Evolutionary conservation across 345 rosid genomes (phyloP).

Genomic region (Microthlaspi erraticum): DNA sequence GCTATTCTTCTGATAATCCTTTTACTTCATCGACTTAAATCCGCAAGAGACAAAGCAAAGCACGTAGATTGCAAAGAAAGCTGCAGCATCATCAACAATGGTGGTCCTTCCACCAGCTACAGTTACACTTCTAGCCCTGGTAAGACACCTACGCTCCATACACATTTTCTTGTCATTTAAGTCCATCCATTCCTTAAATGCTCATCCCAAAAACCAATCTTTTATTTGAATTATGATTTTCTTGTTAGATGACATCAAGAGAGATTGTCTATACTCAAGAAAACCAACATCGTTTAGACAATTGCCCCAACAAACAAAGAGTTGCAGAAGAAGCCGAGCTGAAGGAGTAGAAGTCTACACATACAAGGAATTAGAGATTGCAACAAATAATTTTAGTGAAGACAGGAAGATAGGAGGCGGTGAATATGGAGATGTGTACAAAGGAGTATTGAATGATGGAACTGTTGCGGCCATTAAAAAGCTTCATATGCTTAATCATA

Average conservation of each 20-base stretch:
- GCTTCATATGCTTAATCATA: constrained; percentile 46
- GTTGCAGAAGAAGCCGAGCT: constrained; percentile 34
- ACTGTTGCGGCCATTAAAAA: constrained; percentile 80
- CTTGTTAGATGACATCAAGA: constrained; percentile 31
- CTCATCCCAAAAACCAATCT: neutral
- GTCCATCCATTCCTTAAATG: neutral
- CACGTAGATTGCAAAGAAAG: constrained; percentile 39
- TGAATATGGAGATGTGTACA: constrained; percentile 67
- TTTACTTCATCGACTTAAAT: constrained; percentile 57
- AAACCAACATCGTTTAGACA: constrained; percentile 34
- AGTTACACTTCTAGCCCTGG: constrained; percentile 76
- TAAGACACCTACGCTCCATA: too few species aligned
- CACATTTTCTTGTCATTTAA: neutral
- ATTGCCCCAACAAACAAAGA: constrained; percentile 17
- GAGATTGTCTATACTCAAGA: constrained; percentile 31
- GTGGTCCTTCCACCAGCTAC: constrained; percentile 47
- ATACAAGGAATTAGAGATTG: constrained; percentile 75
- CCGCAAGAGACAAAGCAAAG: constrained; percentile 38
- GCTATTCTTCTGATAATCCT: constrained; percentile 52
- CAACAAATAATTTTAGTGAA: constrained; percentile 66
- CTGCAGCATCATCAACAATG: constrained; percentile 37
- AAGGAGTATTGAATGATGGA: constrained; percentile 73
- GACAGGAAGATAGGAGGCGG: constrained; percentile 69
- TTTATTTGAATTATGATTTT: neutral
- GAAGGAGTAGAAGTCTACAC: constrained; percentile 82